Evolutionary conservation across 306 rosid species (phyloP), one percentile per base, ranked within the genome.

Genomic region (Medicago lupulina): DNA sequence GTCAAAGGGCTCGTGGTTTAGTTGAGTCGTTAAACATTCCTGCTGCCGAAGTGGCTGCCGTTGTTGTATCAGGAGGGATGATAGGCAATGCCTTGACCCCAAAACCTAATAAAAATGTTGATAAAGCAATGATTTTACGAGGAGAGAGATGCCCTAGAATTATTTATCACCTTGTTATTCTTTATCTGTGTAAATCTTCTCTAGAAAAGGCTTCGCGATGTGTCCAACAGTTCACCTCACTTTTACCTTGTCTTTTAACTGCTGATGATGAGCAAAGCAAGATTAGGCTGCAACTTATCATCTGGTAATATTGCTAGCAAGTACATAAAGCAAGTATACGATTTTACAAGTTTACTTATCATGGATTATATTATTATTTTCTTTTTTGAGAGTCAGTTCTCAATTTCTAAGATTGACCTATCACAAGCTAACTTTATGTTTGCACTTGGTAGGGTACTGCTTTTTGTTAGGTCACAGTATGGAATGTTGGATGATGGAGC

Each of bases 1-100:
- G 98, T 71, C 98, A 95, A 84, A 87, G 98, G 85, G 98, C 98
- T 17, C 98, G 98, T 67, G 98, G 93, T 78, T 88, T 95, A 75
- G 97, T 95, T 53, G 98, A 95, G 86, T 95, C 98, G 39, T 84
- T 95, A 77, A 95, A 95, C 85, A 92, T 92, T 90, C 98, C 98
- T 70, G 98, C 97, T 74, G 98, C 97, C 13, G 98, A 95, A 88
- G 96, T 95, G 84, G 98, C 98, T 81, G 97, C 98, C 57, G 98
- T 86, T 80, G 98, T 95, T 85, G 98, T 95, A 65, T 88, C 97
- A 66, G 97, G 98, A 75, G 98, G 98, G 46, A 90, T 95, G 46
- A 90, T 95, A 67, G 82, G 98, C 85, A 84, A 86, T 81, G 98
- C 97, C 51, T 86, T 95, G 83, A 86, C 85, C 83, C 92, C 93